phyloP scores from a whole-genome alignment of 75 land plant genomes.

The Sequoia sempervirens region DNA sequence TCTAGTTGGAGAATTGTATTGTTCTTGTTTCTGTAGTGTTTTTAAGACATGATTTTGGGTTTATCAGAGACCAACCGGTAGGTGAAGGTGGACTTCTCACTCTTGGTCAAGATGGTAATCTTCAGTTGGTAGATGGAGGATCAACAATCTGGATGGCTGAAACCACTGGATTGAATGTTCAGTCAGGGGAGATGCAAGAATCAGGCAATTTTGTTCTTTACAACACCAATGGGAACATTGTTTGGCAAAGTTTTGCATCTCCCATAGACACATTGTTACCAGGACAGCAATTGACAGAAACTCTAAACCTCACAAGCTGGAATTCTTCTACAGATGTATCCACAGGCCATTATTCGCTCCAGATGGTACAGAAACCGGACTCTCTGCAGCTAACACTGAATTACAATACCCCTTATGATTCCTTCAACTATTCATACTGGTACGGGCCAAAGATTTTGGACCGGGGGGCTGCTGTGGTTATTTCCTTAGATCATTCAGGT shows the following conservation, averaged over 20 bases:
- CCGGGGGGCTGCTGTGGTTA: conserved; percentile 28
- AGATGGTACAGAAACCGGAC: conserved; percentile 21
- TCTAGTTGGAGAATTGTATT: neutral
- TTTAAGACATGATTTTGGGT: neutral
- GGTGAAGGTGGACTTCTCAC: conserved; percentile 30
- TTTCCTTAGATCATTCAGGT: conserved; percentile 28
- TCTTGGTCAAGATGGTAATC: conserved; percentile 35
- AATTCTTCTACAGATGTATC: conserved; percentile 16
- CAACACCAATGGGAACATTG: neutral
- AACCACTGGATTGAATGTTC: conserved; percentile 22
- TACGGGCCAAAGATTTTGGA: conserved; percentile 34
- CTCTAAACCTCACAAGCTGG: conserved; percentile 36
- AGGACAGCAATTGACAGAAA: conserved; percentile 40
- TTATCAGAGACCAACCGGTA: conserved; percentile 19
- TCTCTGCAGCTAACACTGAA: conserved; percentile 41
- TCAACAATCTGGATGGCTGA: conserved; percentile 39
- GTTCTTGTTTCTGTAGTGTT: neutral
- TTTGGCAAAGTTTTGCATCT: conserved; percentile 41
- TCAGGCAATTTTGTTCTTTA: conserved; percentile 42
- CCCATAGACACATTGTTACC: conserved; percentile 58
- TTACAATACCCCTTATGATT: conserved; percentile 27
- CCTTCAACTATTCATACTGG: conserved; percentile 50
- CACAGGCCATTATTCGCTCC: conserved; percentile 8
- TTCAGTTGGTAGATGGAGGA: conserved; percentile 23
- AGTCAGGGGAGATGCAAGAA: conserved; percentile 33